Base-by-base conservation (phyloP, 78 protist species). In the Blattamonas nauphoetae region DNA sequence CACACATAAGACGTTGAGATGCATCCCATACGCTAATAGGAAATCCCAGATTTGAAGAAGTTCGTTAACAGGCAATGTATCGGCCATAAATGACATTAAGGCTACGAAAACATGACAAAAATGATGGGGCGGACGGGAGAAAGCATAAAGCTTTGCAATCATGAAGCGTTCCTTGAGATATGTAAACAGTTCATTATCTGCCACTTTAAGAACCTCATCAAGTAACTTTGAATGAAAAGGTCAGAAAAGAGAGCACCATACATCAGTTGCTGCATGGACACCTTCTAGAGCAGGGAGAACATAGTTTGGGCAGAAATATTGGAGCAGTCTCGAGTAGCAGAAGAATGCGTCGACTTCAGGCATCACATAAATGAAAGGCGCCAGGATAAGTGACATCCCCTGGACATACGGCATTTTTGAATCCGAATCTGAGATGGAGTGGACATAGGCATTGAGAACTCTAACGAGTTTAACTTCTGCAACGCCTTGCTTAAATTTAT, bases 351-450 rank as follows among this genome's bases (percentile, higher is more conserved):
- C 94, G n/a, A 91, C 44, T 78, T 93, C 95, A 1, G 92, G 92
- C 91, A 93, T 84, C 41, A 93, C 94, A 78, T 90, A 93, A n/a
- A 93, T 45, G 41, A 93, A 87, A 38, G 92, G 92, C 34, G 93
- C 95, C n/a, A 89, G 84, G 42, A 93, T 78, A 21, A 87, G 90
- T 46, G 92, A 91, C 95, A 93, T 93, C 35, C 95, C 95, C 84
- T 93, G 95, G 6, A 92, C 95, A 78, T 93, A 93, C 38, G 44
- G 29, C 35, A 35, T 4, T 33, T 81, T 41, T 2, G 42, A 3
- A 41, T 63, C 5, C 77, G 36, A 1, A 81, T 79, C 64, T 79
- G 36, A 3, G 63, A 33, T 0, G 32, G 38, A 33, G 42, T 89
- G 87, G 4, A 77, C 91, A 29, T 79, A 44, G 11, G 92, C 92